Conservation (phyloP, 2,329 filamentous ascomycete species). For the Aspergillus tubingensis region DNA sequence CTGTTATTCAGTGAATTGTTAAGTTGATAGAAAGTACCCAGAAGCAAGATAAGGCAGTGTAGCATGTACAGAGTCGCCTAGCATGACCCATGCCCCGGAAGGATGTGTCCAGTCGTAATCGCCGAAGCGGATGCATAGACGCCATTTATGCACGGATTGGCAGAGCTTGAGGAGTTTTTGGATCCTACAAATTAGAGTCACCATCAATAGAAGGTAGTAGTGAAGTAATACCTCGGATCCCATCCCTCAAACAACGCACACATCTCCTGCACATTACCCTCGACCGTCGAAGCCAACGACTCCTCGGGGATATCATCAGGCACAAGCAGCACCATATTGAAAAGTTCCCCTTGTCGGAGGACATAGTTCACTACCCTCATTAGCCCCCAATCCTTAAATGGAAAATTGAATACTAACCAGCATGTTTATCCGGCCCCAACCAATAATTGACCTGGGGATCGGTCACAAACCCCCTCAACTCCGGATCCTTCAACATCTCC, state of each 20-base stretch:
- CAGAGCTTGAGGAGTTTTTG: constrained; percentile 60
- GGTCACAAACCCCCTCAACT: constrained; percentile 48
- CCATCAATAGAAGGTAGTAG: neutral
- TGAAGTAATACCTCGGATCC: constrained; percentile 51
- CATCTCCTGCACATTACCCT: constrained; percentile 58
- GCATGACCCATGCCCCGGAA: constrained; percentile 58
- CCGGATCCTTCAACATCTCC: constrained; percentile 51
- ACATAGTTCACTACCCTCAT: constrained; percentile 56
- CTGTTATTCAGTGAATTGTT: neutral
- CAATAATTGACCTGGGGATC: constrained; percentile 57
- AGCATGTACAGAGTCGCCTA: constrained; percentile 66
- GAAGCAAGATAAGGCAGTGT: constrained; percentile 64
- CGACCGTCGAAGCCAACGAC: constrained; percentile 49
- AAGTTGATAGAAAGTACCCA: constrained; percentile 28
- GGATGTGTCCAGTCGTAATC: constrained; percentile 61
- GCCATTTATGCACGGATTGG: constrained; percentile 63
- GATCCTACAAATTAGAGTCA: constrained; percentile 35
- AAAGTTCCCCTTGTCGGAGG: constrained; percentile 52
- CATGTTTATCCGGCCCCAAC: constrained; percentile 56
- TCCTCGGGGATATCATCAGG: constrained; percentile 63
- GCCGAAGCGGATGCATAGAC: constrained; percentile 58
- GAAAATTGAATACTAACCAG: constrained; percentile 24
- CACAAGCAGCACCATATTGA: constrained; percentile 60
- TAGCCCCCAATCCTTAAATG: neutral
- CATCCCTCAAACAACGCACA: constrained; percentile 57